Evolutionary conservation across 169 alveolate species (phyloP), one percentile per base, ranked within the genome.

Genomic region (Eimeria acervulina): DNA sequence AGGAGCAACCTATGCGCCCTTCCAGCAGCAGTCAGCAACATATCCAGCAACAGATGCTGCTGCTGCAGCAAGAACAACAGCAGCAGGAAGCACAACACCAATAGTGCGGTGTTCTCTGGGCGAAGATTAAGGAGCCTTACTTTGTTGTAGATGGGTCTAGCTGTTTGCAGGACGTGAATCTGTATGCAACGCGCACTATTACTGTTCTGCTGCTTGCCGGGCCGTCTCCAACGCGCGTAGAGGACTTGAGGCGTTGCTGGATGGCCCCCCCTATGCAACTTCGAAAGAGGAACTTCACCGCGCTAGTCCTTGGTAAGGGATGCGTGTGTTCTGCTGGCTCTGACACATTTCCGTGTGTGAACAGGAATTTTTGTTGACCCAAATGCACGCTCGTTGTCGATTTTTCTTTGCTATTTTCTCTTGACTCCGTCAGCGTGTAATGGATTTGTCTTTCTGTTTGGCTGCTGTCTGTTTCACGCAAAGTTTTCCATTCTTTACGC

Each of bases 161-260:
- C 21, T 4, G 52, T 19, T 42, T 23, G 66, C 59, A 85, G 93
- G 93, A 85, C 38, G 6, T 59, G 38, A 33, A 66, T 33, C 7
- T 85, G 36, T 85, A 85, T 21, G 42, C 93, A 55, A 85, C 36
- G 44, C 93, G 93, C 61, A 85, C 80, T 33, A 36, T 55, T 19
- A 68, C 80, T 33, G 55, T 85, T 33, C 28, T 85, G 78, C 38
- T 85, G 74, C 93, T 85, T 51, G 76, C 93, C 17, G 93, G 93
- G 51, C 81, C 78, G 2, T 85, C 78, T 15, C 93, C 93, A 36
- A 59, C 59, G 26, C 93, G 93, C 19, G 36, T 85, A 21, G 93
- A 85, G 13, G 93, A 85, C 93, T 26, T 85, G 78, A 55, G 93
- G 23, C 74, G 93, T 31, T 55, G 80, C 55, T 85, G 93, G 93